Base-by-base conservation (phyloP, 2,329 filamentous ascomycete species). In the Aspergillus viridinutans region DNA sequence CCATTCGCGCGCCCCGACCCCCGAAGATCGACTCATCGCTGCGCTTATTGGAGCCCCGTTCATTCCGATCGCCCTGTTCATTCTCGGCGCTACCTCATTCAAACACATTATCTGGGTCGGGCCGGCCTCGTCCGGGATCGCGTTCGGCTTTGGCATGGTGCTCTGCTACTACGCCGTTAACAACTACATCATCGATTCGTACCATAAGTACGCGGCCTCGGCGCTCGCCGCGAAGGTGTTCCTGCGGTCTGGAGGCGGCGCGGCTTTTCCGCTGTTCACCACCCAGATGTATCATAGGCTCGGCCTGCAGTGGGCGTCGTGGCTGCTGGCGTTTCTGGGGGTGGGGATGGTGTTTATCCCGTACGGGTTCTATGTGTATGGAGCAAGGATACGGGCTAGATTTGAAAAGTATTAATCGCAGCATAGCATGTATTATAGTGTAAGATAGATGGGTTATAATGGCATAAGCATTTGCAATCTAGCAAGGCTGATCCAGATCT, bases 61-160 rank as follows among this genome's bases (percentile, higher is more conserved):
- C 69, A 89, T 86, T 38, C 82, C 84, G 0, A 78, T 85, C 57
- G 81, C 83, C 1, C 71, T 86, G 2, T 86, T 86, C 73, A 81
- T 85, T 55, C 85, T 86, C 61, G 83, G 82, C 0, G 85, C 83
- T 78, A 82, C 82, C 0, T 88, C 86, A 0, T 90, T 86, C 72
- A 67, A 67, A n/a, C 59, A 74, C 7, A 74, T 81, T 7, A 79
- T 74, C 49, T 85, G 83, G 82, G 78, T 83, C 28, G 79, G 74
- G 0, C 82, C 83, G 0, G 76, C 80, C 21, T 76, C 85, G 10
- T 84, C 82, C 0, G 88, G 87, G 9, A 82, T 86, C 67, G 81
- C 83, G 6, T 85, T 90, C 50, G 87, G 87, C n/a, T 90, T 90
- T 65, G 88, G 88, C 58, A 90, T 90, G 79, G 89, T 90, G 69